Evolutionary conservation across 345 rosid genomes (phyloP), one percentile per base, ranked within the genome.

Genomic region (Hibiscus syriacus): DNA sequence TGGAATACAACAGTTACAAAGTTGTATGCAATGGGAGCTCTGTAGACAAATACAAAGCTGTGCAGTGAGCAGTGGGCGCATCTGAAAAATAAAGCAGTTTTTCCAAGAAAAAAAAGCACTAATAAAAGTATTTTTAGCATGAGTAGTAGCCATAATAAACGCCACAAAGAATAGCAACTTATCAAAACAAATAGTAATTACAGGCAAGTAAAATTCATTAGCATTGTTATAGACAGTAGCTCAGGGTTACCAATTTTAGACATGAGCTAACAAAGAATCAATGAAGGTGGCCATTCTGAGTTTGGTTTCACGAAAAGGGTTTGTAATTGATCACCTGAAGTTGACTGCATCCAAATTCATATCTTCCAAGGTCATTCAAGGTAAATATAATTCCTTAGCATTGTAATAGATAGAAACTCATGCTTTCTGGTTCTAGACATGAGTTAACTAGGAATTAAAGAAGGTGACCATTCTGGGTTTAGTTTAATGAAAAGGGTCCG

Each of bases 381-480:
- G 54, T 5, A 29, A 69, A 34, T 25, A 39, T n/a, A 39, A 30
- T 46, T 45, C 39, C 49, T 29, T 9, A 16, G 38, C 3, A 52
- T 26, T 34, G 9, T 3, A 56, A 34, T 45, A 48, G 26, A 69
- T 29, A 17, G 32, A 26, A 58, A 46, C 48, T 43, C 22, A 26
- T 45, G 65, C 39, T 25, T 45, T 17, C 39, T 23, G 48, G 46
- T 58, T 68, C 14, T 25, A 45, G 55, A 43, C 10, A 30, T 7
- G 39, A 57, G 72, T 38, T 29, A 45, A 26, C 16, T 26, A 45
- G 3, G 20, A 69, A 69, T 48, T 16, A 29, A 29, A 0, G 16
- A 65, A 48, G 57, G 58, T 32, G 17, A 57, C 16, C 17, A 66
- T 50, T 66, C 26, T 50, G 64, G 25, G 30, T 22, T 68, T 68